Evolutionary conservation across 2,329 filamentous ascomycete genomes (phyloP).

Genomic region (Alternaria brassicicola): DNA sequence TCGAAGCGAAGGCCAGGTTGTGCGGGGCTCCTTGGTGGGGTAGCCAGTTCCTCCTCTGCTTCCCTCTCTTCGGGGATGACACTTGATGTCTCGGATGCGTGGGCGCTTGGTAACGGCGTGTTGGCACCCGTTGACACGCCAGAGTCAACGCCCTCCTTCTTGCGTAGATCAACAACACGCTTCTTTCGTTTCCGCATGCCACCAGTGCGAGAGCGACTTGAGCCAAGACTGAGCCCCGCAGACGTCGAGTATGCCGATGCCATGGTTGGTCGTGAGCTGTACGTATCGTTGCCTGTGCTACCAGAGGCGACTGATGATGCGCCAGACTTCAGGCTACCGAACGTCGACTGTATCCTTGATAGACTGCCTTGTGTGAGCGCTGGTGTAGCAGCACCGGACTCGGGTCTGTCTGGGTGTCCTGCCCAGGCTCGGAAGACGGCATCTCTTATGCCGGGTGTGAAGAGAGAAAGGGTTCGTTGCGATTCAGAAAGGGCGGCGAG

Average conservation of each 20-base stretch:
- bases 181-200: conserved; percentile 79
- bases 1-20: conserved; percentile 33
- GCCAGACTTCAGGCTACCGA: conserved; percentile 56
- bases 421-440: conserved; percentile 94
- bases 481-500: conserved; percentile 84
- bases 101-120: conserved; percentile 59
- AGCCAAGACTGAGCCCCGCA: conserved; percentile 67
- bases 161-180: conserved; percentile 80
- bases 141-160: conserved; percentile 57
- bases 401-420: conserved; percentile 72
- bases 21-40: conserved; percentile 40
- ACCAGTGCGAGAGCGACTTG: conserved; percentile 64
- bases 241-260: conserved; percentile 63
- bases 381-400: conserved; percentile 55
- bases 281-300: conserved; percentile 55
- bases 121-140: conserved; percentile 60
- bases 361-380: conserved; percentile 52
- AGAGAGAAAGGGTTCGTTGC: conserved; percentile 86
- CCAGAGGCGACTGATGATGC: conserved; percentile 45
- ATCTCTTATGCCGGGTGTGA: conserved; percentile 88
- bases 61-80: conserved; percentile 44
- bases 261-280: conserved; percentile 71
- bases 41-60: conserved; percentile 38
- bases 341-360: conserved; percentile 54
- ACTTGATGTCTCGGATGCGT: conserved; percentile 62